These are phyloP conservation scores for Eutrema salsugineum DNA, from an alignment of 441 rosid species.

Conservation along the genomic window DNA sequence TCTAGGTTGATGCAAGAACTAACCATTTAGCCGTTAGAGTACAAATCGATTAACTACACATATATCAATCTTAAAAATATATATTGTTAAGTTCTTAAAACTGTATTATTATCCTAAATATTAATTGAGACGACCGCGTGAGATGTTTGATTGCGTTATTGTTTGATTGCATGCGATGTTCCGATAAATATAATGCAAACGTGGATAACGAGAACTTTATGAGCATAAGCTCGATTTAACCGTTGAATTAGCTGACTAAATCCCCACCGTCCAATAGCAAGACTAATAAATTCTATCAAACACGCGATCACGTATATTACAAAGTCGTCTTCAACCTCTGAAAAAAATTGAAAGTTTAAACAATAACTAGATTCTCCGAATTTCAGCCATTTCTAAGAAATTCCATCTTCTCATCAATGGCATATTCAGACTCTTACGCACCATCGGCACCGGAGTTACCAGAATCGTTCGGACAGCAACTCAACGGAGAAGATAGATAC, in stretches of 20 bases:
- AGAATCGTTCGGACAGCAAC: slow-evolving; percentile 16
- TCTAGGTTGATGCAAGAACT: no score
- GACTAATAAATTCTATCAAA: background rate
- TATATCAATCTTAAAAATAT: no score
- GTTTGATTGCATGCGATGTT: no score
- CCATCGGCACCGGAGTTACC: slow-evolving; percentile 54
- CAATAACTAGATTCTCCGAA: background rate
- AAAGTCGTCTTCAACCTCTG: slow-evolving; percentile 16
- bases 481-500: background rate
- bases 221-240: background rate
- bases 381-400: background rate
- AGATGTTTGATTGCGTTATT: no score
- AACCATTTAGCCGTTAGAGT: no score
- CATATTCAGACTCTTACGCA: slow-evolving; percentile 29
- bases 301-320: background rate
- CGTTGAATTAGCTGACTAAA: background rate
- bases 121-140: no score
- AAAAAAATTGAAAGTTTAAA: background rate
- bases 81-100: no score
- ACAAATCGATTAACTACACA: no score
- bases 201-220: background rate
- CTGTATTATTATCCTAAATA: no score
- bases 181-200: no score
- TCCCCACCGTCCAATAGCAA: background rate
- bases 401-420: slow-evolving; percentile 15